Percentiles rank a stretch among this genome's conserved stretches.
These are phyloP conservation scores for Penicillium sp. DNA, from an alignment of 2,329 filamentous ascomycete genomes.

Conservation along the genomic window DNA sequence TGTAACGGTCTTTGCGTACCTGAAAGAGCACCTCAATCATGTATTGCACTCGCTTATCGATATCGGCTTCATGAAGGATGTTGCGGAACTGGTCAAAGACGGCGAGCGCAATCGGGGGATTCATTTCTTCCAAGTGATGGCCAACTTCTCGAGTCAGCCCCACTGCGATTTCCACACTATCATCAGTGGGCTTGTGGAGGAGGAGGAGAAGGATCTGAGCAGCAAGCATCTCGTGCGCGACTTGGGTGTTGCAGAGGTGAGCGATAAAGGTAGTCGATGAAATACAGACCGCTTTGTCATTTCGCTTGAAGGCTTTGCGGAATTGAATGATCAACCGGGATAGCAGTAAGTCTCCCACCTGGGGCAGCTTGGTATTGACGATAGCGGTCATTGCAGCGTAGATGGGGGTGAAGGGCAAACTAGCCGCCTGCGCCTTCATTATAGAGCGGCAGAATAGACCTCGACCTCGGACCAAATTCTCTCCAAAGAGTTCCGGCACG, in stretches of 20 bases:
- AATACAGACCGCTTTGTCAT: slow-evolving; percentile 94
- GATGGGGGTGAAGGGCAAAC: slow-evolving; percentile 92
- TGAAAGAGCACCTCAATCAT: slow-evolving; percentile 99
- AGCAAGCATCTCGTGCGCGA: slow-evolving; percentile 88
- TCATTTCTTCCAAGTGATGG: slow-evolving; percentile 94
- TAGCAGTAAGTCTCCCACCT: slow-evolving; percentile 87
- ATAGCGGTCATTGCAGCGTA: slow-evolving; percentile 95
- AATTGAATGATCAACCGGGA: slow-evolving; percentile 88
- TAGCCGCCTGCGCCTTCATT: slow-evolving; percentile 97
- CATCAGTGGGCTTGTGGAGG: slow-evolving; percentile 92
- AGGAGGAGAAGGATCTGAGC: slow-evolving; percentile 91
- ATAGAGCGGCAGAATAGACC: slow-evolving; percentile 94
- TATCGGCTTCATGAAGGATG: slow-evolving; percentile 93
- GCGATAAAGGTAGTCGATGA: slow-evolving; percentile 93
- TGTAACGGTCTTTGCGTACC: slow-evolving; percentile 93
- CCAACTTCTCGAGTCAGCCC: slow-evolving; percentile 90
- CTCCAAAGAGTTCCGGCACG: slow-evolving; percentile 90
- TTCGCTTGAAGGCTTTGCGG: slow-evolving; percentile 90
- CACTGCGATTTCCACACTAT: slow-evolving; percentile 96
- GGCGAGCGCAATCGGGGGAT: slow-evolving; percentile 76
- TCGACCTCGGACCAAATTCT: slow-evolving; percentile 88
- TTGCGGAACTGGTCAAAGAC: slow-evolving; percentile 96
- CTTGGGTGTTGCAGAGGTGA: slow-evolving; percentile 93
- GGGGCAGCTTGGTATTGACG: slow-evolving; percentile 94
- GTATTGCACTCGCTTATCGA: slow-evolving; percentile 98